These are phyloP conservation scores for Curvularia verruculosa DNA, from an alignment of 2,329 filamentous ascomycete species.

Conservation along the genomic window DNA sequence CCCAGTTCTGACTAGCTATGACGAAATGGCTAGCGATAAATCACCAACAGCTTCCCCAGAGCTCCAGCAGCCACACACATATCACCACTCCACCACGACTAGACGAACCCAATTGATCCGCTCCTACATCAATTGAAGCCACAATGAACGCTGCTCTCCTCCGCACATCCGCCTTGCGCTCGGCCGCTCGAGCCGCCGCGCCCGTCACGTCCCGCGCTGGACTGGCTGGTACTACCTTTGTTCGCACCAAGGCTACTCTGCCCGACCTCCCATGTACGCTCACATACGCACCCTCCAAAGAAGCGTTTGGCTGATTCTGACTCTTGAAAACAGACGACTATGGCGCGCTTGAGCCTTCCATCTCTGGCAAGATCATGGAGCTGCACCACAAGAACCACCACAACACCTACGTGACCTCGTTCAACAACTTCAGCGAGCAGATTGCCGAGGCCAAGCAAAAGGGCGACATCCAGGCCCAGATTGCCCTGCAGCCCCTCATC, in stretches of 20 bases:
- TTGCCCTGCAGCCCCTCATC: constrained; percentile 63
- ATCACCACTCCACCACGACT: constrained; percentile 7
- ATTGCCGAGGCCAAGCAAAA: constrained; percentile 63
- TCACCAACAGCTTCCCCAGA: constrained; percentile 17
- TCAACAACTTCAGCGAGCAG: constrained; percentile 80
- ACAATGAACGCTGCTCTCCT: constrained; percentile 79
- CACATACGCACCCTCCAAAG: neutral
- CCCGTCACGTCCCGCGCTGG: constrained; percentile 67
- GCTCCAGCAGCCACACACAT: constrained; percentile 4
- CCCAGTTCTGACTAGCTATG: constrained; percentile 27
- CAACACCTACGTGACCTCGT: constrained; percentile 88
- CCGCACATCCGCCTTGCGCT: constrained; percentile 72
- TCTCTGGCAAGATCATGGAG: constrained; percentile 95
- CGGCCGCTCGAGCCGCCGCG: constrained; percentile 71
- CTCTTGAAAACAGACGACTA: constrained; percentile 75
- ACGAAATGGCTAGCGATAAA: constrained; percentile 34
- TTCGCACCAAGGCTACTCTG: constrained; percentile 87
- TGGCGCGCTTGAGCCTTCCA: constrained; percentile 82
- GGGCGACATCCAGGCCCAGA: constrained; percentile 61
- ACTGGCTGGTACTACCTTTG: constrained; percentile 75
- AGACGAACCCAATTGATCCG: constrained; percentile 29
- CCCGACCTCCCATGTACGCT: constrained; percentile 80
- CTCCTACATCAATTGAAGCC: constrained; percentile 24
- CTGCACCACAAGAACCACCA: constrained; percentile 95
- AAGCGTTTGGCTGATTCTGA: constrained; percentile 8